Evolutionary conservation across 352 stramenopile species (phyloP).

Genomic region (Globisporangium barbulae): DNA sequence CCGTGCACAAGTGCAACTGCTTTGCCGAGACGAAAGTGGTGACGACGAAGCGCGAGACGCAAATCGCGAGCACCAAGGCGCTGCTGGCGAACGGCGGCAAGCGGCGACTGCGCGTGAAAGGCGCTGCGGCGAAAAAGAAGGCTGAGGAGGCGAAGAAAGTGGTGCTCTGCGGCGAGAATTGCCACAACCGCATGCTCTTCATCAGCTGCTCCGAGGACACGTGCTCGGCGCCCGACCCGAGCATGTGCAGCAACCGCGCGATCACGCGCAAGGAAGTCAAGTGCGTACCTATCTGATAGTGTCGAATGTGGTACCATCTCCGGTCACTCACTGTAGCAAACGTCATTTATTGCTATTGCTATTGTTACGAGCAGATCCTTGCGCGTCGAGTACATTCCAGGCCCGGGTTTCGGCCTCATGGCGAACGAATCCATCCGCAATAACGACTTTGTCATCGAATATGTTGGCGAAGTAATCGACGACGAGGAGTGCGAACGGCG

Average conservation of each 20-base stretch:
- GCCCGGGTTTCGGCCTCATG: slow-evolving; percentile 89
- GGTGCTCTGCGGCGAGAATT: slow-evolving; percentile 53
- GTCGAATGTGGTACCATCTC: neutral
- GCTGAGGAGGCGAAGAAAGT: slow-evolving; percentile 3
- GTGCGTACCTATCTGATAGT: slow-evolving; percentile 14
- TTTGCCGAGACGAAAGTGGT: slow-evolving; percentile 38
- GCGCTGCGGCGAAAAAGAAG: neutral
- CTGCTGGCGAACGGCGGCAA: slow-evolving; percentile 18
- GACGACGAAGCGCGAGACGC: slow-evolving; percentile 49
- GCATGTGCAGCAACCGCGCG: slow-evolving; percentile 66
- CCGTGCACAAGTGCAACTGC: slow-evolving; percentile 78
- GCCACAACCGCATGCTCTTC: slow-evolving; percentile 83
- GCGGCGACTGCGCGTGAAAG: slow-evolving; percentile 9
- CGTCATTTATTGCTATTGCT: slow-evolving; percentile 3
- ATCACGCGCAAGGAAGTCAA: slow-evolving; percentile 71
- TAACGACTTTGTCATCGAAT: slow-evolving; percentile 92
- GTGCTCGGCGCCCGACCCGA: slow-evolving; percentile 67
- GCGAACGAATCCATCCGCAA: slow-evolving; percentile 71
- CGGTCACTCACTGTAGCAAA: neutral
- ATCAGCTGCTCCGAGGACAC: slow-evolving; percentile 80
- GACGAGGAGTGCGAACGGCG: slow-evolving; percentile 74
- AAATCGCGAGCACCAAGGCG: slow-evolving; percentile 43
- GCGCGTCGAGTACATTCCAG: slow-evolving; percentile 69
- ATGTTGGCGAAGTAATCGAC: slow-evolving; percentile 92
- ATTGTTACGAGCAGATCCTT: slow-evolving; percentile 23